Evolutionary conservation across 768 basidiomycete species (phyloP).

Genomic region (Pulveroboletus sp.): DNA sequence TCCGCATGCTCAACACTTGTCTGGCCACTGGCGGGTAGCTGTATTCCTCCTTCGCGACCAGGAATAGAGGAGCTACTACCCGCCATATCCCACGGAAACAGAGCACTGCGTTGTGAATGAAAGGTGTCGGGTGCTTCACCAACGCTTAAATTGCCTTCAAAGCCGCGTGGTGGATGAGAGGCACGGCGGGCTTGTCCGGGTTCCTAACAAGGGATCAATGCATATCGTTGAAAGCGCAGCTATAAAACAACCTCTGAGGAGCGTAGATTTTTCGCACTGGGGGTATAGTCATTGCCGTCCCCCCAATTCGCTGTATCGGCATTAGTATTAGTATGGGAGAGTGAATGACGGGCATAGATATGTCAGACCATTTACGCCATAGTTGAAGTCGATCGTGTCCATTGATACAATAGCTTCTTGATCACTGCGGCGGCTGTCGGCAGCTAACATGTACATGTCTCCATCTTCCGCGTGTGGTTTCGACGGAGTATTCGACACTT

Average conservation of each 20-base stretch:
- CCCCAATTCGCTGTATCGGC: constrained; percentile 22
- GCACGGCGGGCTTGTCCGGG: constrained; percentile 79
- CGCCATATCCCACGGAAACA: constrained; percentile 85
- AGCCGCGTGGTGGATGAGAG: constrained; percentile 51
- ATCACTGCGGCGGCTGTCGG: constrained; percentile 13
- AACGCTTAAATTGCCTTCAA: constrained; percentile 47
- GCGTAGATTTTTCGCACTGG: constrained; percentile 28
- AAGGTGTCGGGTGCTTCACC: constrained; percentile 38
- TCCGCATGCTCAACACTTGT: constrained; percentile 51
- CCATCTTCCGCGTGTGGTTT: neutral
- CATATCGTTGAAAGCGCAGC: neutral
- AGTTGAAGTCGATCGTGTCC: constrained; percentile 21
- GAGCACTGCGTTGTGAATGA: constrained; percentile 59
- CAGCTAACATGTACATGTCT: neutral
- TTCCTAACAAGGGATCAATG: constrained; percentile 46
- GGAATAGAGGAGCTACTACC: constrained; percentile 55
- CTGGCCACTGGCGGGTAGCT: constrained; percentile 37
- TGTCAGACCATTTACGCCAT: constrained; percentile 21
- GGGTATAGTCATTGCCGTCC: constrained; percentile 12
- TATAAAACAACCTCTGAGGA: constrained; percentile 58
- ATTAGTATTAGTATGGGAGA: constrained; percentile 8
- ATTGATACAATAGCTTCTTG: constrained; percentile 4
- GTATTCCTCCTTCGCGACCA: constrained; percentile 33
- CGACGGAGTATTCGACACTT: constrained; percentile 20
- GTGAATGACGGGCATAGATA: neutral